Conservation (phyloP, 306 rosid genomes). For the Amphicarpaea edgeworthii region DNA sequence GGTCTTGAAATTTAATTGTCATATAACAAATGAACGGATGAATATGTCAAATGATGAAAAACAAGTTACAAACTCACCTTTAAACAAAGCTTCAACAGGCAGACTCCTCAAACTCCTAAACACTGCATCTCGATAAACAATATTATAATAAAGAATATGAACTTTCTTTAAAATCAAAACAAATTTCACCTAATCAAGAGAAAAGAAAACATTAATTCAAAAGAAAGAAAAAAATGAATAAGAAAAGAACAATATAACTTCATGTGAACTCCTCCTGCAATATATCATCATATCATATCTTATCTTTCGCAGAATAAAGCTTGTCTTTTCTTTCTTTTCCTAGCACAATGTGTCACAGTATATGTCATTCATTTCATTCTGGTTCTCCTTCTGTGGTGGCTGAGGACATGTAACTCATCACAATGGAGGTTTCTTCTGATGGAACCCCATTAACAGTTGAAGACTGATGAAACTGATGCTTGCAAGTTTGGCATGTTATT, state of each 20-base stretch:
- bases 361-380: conserved; percentile 50
- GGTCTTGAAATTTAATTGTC: conserved; percentile 13
- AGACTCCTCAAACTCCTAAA: conserved; percentile 54
- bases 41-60: conserved; percentile 51
- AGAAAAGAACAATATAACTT: conserved; percentile 29
- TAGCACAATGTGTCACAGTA: conserved; percentile 19
- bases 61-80: conserved; percentile 57
- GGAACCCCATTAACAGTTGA: conserved; percentile 44
- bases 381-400: conserved; percentile 85
- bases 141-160: conserved; percentile 49
- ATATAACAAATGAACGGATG: conserved; percentile 38
- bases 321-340: conserved; percentile 7
- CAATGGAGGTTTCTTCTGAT: conserved; percentile 79
- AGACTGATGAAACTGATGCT: conserved; percentile 74
- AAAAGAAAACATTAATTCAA: conserved; percentile 31
- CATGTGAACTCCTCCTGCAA: conserved; percentile 24
- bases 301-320: not conserved
- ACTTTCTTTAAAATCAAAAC: conserved; percentile 41
- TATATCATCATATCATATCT: conserved; percentile 25
- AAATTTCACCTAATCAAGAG: conserved; percentile 41
- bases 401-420: conserved; percentile 82
- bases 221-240: not conserved
- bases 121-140: conserved; percentile 44
- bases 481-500: conserved; percentile 87
- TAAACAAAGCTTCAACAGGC: conserved; percentile 61